Percentiles rank a stretch among this genome's conserved stretches.
Conservation (phyloP, 1,139 yeast species). For the Diutina rugosa region DNA sequence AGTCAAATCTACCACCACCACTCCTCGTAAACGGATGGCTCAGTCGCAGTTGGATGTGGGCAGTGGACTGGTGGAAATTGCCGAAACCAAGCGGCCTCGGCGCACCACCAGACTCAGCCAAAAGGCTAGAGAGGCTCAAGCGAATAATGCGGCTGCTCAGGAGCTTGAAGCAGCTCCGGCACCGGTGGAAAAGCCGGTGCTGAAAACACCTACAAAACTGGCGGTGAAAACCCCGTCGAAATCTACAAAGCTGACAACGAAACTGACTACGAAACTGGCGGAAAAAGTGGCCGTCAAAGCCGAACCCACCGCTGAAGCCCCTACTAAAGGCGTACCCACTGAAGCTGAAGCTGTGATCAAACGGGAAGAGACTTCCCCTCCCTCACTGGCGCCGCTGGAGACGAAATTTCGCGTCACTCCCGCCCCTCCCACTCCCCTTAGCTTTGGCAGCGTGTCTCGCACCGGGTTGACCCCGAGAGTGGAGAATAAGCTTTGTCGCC, state of each 20-base stretch:
- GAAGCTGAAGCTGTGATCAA: neutral
- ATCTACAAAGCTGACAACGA: neutral
- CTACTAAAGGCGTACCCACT: neutral
- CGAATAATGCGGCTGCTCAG: neutral
- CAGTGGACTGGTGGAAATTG: neutral
- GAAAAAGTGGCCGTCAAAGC: neutral
- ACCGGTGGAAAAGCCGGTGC: neutral
- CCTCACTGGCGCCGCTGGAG: neutral
- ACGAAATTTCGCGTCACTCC: neutral
- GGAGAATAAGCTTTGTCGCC: constrained; percentile 18
- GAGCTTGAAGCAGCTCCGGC: neutral
- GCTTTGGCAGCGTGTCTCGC: neutral
- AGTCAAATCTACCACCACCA: neutral
- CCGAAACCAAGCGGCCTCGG: neutral
- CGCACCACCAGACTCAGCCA: neutral
- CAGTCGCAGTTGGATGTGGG: neutral
- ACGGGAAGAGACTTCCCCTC: neutral
- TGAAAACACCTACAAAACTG: neutral
- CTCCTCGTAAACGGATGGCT: neutral
- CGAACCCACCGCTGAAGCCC: neutral
- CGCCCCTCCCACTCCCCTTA: neutral
- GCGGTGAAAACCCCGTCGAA: no score
- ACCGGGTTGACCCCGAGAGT: neutral
- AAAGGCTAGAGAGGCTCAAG: neutral
- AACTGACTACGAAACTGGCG: neutral